Conservation (phyloP, 2,329 filamentous ascomycete genomes). For the Huntiella decipiens region DNA sequence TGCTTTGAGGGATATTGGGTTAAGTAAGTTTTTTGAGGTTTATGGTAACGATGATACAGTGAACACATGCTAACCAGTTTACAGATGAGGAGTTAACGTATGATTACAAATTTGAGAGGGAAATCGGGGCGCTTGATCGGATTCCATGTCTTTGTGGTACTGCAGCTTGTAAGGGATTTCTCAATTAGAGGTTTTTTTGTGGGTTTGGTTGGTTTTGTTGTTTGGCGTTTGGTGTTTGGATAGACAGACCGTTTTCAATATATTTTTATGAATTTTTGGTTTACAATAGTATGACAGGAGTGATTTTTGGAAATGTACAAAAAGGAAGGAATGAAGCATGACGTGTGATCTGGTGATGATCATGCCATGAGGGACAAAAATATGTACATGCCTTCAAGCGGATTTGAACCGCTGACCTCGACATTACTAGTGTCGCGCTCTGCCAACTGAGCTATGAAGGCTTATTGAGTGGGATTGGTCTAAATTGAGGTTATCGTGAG, state of each 20-base stretch:
- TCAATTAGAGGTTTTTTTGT: slow-evolving; percentile 35
- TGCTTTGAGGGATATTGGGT: slow-evolving; percentile 79
- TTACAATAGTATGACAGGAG: background rate
- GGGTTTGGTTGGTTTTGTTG: background rate
- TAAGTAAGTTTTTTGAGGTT: slow-evolving; percentile 46
- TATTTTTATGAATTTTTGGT: background rate
- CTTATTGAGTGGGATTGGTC: too few relatives aligned
- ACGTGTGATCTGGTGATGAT: too few relatives aligned
- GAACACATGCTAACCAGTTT: slow-evolving; percentile 13
- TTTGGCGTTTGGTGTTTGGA: background rate
- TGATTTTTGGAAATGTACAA: background rate
- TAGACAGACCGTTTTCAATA: background rate
- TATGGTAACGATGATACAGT: background rate
- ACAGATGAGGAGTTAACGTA: slow-evolving; percentile 96
- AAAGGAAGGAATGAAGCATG: too few relatives aligned
- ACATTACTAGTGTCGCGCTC: too few relatives aligned
- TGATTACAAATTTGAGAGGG: slow-evolving; percentile 98
- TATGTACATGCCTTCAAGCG: too few relatives aligned
- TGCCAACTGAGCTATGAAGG: too few relatives aligned
- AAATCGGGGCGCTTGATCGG: slow-evolving; percentile 82
- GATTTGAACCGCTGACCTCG: too few relatives aligned
- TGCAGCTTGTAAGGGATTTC: slow-evolving; percentile 91
- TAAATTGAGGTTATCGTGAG: too few relatives aligned
- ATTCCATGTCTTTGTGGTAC: slow-evolving; percentile 96
- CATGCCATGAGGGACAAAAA: too few relatives aligned